phyloP scores from a whole-genome alignment of 345 rosid species.

The Gossypioides kirkii region DNA sequence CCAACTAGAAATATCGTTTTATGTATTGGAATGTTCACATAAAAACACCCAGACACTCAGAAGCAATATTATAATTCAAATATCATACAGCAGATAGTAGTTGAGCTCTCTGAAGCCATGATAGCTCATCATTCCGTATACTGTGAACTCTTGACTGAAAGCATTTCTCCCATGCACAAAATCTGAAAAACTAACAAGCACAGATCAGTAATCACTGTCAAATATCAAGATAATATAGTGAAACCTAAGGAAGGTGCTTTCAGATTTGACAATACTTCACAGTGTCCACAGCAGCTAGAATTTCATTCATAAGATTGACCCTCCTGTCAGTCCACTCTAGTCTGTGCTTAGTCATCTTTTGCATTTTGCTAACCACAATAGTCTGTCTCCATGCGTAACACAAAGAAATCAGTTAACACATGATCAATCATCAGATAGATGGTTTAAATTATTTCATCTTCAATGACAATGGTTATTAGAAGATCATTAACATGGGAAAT shows the following conservation, averaged over 20 bases:
- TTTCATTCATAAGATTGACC: slow-evolving; percentile 81
- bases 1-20: not conserved
- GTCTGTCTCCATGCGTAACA: slow-evolving; percentile 41
- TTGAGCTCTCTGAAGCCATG: slow-evolving; percentile 85
- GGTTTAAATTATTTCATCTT: slow-evolving; percentile 1
- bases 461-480: not conserved
- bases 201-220: not conserved
- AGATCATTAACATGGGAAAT: not conserved
- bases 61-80: not conserved
- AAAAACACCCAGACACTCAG: not conserved
- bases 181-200: slow-evolving; percentile 40
- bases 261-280: slow-evolving; percentile 60
- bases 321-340: slow-evolving; percentile 91
- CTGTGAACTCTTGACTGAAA: slow-evolving; percentile 69
- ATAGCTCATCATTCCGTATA: slow-evolving; percentile 69
- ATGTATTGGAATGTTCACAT: not conserved
- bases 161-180: slow-evolving; percentile 95
- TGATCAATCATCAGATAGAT: not conserved
- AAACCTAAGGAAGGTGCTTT: slow-evolving; percentile 7
- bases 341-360: slow-evolving; percentile 84
- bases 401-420: slow-evolving; percentile 10
- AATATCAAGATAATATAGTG: not conserved
- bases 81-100: slow-evolving; percentile 69
- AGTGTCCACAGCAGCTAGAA: slow-evolving; percentile 89
- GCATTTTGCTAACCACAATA: slow-evolving; percentile 74